Base-by-base conservation (phyloP, 495 filamentous ascomycete genomes). In the Penicillium diatomitis region DNA sequence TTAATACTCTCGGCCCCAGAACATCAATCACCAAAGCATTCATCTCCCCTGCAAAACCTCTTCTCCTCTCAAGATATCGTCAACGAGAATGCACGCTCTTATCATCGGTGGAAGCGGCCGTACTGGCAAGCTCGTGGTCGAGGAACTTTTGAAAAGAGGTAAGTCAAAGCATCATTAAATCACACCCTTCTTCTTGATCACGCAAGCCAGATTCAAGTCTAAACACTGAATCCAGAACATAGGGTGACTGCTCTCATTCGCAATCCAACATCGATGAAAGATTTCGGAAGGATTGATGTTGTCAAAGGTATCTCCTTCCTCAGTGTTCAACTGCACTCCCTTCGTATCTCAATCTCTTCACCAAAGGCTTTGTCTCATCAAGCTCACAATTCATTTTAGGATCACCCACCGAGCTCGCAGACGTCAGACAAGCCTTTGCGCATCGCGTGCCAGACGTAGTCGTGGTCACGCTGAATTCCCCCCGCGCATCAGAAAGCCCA, bases 401-500 rank as follows among this genome's bases (percentile, higher is more conserved):
- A 51, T 67, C 71, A 33, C 67, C 71, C 38, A 65, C 67, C 12
- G 56, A 63, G 8, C 58, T 68, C 48, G 41, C 54, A 28, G 68
- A 74, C 46, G 60, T 75, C 44, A 51, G 55, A 47, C 45, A 41
- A 29, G 66, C 68, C 44, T 65, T 75, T 51, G 46, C 52, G 27
- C 33, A 48, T 10, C 45, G 53, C 39, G 47, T 50, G 44, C 64
- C 66, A 32, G 64, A 60, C 38, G 68, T 56, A 6, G 70, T 71
- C 10, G 70, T 75, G 48, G 62, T 72, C 52, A 70, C 72, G 28
- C 58, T 75, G 30, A 73, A 65, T 51, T 68, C 72, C 38, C 59
- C 62, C 48, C 66, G 71, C 38, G 62, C 58, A 34, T 66, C 60
- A 31, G 70, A 73, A 49, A 69, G 63, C 47, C 72, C 70, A 33